A percentile compares a stretch with the other conserved stretches of the same genome.
Conservation (phyloP, 192 early-diverging fungal species). For the Chytriomyces hyalinus region DNA sequence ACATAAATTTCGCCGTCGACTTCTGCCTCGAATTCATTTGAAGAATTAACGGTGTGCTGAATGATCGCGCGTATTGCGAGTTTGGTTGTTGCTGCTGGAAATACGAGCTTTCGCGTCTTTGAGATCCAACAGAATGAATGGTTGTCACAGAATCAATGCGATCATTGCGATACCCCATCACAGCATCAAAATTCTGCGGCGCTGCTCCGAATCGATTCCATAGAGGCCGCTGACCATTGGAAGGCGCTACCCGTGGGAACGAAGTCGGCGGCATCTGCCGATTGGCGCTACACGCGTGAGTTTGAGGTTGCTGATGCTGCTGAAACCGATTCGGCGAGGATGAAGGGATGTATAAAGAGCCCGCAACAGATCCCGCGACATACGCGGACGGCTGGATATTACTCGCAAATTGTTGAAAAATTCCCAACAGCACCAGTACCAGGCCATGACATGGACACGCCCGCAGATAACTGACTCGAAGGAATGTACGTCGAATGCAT, state of each 20-base stretch:
- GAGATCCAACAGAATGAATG: background rate
- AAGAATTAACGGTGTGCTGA: too few species aligned
- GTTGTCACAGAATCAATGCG: constrained; percentile 1
- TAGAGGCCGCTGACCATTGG: background rate
- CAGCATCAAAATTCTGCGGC: background rate
- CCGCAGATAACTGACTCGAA: background rate
- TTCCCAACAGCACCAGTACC: background rate
- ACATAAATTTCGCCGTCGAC: too few species aligned
- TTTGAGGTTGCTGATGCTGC: background rate
- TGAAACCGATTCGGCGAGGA: background rate
- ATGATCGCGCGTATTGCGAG: too few species aligned
- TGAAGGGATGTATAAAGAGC: constrained; percentile 10
- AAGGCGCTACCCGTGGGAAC: too few species aligned
- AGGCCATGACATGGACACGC: background rate
- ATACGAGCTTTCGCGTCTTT: too few species aligned
- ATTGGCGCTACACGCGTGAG: too few species aligned
- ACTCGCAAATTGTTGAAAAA: constrained; percentile 1
- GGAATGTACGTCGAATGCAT: background rate
- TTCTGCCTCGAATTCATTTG: background rate
- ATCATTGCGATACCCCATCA: background rate
- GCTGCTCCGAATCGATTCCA: background rate
- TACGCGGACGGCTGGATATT: constrained; percentile 7
- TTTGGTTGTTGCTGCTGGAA: too few species aligned
- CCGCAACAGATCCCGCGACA: background rate
- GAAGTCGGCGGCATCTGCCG: too few species aligned